Conservation (phyloP, 2,329 filamentous ascomycete species). For the Dendrostoma leiphaemia region DNA sequence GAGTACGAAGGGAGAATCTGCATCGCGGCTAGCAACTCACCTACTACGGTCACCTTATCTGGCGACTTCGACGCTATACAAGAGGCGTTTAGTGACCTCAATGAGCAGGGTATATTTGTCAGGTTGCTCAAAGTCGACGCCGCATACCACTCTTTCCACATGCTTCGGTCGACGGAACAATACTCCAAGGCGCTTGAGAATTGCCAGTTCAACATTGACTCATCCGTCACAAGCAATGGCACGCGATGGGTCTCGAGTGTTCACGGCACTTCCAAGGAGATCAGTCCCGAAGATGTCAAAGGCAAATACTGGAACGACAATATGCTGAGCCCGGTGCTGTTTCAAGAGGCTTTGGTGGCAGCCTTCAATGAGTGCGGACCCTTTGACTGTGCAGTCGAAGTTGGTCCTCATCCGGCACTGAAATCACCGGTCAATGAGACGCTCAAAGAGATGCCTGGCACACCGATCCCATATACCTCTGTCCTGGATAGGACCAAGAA, state of each 20-base stretch:
- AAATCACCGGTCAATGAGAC: slow-evolving; percentile 37
- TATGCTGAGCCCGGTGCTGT: slow-evolving; percentile 41
- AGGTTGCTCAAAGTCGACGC: slow-evolving; percentile 39
- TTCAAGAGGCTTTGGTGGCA: slow-evolving; percentile 36
- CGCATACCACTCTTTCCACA: slow-evolving; percentile 50
- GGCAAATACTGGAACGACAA: slow-evolving; percentile 44
- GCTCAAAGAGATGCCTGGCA: slow-evolving; percentile 23
- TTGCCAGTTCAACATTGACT: slow-evolving; percentile 25
- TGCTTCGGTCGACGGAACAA: slow-evolving; percentile 32
- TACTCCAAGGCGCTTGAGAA: slow-evolving; percentile 32
- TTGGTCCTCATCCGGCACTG: slow-evolving; percentile 45
- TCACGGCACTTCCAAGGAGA: slow-evolving; percentile 22
- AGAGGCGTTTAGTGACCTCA: slow-evolving; percentile 22
- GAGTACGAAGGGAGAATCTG: slow-evolving; percentile 26
- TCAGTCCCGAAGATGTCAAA: slow-evolving; percentile 18
- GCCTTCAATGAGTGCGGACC: slow-evolving; percentile 23
- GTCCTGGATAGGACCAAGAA: slow-evolving; percentile 30
- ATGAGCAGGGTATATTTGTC: slow-evolving; percentile 28
- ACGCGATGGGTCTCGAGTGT: slow-evolving; percentile 41
- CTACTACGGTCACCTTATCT: slow-evolving; percentile 33
- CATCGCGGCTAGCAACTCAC: slow-evolving; percentile 32
- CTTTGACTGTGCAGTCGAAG: slow-evolving; percentile 39
- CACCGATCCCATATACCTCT: slow-evolving; percentile 29
- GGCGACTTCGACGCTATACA: slow-evolving; percentile 31
- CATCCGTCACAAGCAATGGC: slow-evolving; percentile 22